Evolutionary conservation across 306 rosid genomes (phyloP), one percentile per base, ranked within the genome.

Genomic region (Inga oerstediana): DNA sequence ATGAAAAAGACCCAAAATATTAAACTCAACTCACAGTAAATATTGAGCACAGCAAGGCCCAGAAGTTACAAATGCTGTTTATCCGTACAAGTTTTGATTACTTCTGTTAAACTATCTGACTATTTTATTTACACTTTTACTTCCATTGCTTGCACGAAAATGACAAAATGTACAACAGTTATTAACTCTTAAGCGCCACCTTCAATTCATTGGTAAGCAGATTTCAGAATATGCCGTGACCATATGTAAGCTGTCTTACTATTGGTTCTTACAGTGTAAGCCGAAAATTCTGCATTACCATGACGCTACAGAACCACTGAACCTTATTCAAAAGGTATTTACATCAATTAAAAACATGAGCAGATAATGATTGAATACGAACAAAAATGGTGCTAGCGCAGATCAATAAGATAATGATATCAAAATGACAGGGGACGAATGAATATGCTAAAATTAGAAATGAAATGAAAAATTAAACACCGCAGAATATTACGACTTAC

Each of bases 401-500:
- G 34, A 80, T 3, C 24, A 44, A 72, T 43, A 72, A 8, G 39
- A 16, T 45, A 72, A 72, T 12, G 56, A 80, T 52, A 24, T 71
- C 46, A 20, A 79, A 81, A 65, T 15, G 16, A 45, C 2, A 11
- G 35, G 68, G 15, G 9, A 52, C 2, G 24, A 54, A 54, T 54
- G 49, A 27, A 34, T 19, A 76, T 22, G 52, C 17, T 17, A 13
- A 73, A 65, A 80, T 52, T 52, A 1, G 67, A 78, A 69, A 71
- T 22, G 32, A 64, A 43, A 39, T 3, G 10, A 62, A 59, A 84
- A 68, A 34, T 37, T 22, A 74, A 13, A 77, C 61, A 10, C 4
- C 3, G 7, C 5, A 20, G 19, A 72, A 14, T 51, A n/a, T 24
- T 17, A 20, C 14, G 46, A 69, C 56, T 74, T 82, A 93, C 99